phyloP scores from a whole-genome alignment of 306 rosid species.

The Sicyos edulis region DNA sequence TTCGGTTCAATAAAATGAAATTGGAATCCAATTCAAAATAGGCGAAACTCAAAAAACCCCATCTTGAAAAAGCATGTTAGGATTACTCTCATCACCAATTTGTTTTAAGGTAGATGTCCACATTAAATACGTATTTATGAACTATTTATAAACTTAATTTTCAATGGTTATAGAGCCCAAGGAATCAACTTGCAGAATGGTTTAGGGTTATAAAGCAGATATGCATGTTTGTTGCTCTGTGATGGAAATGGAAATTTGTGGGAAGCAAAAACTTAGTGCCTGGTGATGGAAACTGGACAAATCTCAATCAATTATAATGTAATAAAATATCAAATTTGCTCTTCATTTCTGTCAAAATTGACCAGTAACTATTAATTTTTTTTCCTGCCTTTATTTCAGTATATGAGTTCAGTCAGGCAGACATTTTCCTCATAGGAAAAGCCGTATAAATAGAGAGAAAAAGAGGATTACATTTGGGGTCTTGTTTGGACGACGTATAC shows the following conservation, averaged over 20 bases:
- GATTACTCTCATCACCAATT: no score
- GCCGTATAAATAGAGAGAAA: background rate
- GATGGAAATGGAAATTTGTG: background rate
- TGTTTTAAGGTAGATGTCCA: no score
- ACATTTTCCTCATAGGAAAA: background rate
- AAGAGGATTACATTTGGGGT: constrained; percentile 70
- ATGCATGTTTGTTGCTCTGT: background rate
- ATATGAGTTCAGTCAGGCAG: background rate
- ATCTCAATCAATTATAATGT: background rate
- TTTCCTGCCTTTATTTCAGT: constrained; percentile 4
- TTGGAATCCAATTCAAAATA: no score
- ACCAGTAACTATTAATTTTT: background rate
- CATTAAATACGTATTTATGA: no score
- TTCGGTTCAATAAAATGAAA: no score
- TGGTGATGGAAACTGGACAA: background rate
- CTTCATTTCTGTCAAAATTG: background rate
- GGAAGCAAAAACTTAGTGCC: background rate
- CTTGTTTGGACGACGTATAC: constrained; percentile 90
- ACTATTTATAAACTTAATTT: no score
- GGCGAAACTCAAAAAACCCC: no score
- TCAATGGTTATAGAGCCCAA: no score
- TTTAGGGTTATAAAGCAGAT: background rate
- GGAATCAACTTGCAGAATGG: background rate
- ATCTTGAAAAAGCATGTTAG: no score
- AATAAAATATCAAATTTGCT: background rate